Base-by-base conservation (phyloP, 2,329 filamentous ascomycete species). In the Epicoccum sorghinum region DNA sequence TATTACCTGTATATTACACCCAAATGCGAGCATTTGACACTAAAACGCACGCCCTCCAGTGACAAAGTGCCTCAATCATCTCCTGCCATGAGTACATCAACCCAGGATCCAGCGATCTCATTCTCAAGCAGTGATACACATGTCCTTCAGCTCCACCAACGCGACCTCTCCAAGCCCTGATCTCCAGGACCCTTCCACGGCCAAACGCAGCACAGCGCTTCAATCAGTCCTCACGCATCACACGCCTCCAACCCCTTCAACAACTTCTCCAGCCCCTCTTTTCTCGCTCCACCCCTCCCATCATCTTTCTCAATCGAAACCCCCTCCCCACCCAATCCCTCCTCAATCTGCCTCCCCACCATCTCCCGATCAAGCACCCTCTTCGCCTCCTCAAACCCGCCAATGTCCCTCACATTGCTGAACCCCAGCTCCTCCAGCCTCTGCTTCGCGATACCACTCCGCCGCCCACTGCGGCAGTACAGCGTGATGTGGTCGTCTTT, bases 401-500 rank as follows among this genome's bases (percentile, higher is more conserved):
- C 73, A 50, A 75, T 72, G 53, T 75, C 69, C 32, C 73, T 60
- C 10, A 70, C 73, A 35, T 62, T 55, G 18, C 14, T 18, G 46
- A 65, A 75, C 13, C 73, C 73, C 51, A 73, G 30, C 6, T 57
- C 53, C 53, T 51, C 62, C 49, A 76, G 40, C 53, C 58, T 65
- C 46, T 63, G 59, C 43, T 68, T 50, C 29, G 73, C 73, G 42
- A 76, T 70, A 23, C 63, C 63, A 1, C 69, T 73, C 2, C 73
- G 55, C 14, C 73, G 57, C 0, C 73, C 73, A 3, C 67, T 70
- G 10, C 72, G 71, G 43, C 73, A 76, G 47, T 76, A 76, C 30
- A 76, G 58, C 9, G 71, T 73, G 18, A 76, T 73, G n/a, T 60
- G 40, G 29, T 71, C 70, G 7, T 58, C 44, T 32, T 72, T 72